Evolutionary conservation across 2,329 filamentous ascomycete genomes (phyloP), one percentile per base, ranked within the genome.

Genomic region (Neonectria coccinea): DNA sequence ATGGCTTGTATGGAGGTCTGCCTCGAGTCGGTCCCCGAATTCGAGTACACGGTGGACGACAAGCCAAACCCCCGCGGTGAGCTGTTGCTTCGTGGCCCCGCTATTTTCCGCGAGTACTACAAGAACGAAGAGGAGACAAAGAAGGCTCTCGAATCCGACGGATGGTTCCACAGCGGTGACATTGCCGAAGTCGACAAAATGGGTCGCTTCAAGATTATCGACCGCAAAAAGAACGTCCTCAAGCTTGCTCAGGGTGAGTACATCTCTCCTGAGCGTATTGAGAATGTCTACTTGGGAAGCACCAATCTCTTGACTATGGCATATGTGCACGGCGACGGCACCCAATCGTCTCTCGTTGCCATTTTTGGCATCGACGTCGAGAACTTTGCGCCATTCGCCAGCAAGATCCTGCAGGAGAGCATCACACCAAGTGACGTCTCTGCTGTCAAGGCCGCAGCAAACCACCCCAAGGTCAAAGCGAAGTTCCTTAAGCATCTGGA

Each of bases 241-340:
- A 99, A 99, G 86, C 88, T 99, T 60, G 91, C 95, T 0, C 96
- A 99, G 80, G 96, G 96, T 78, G 96, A 99, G 82, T 99, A 99
- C 81, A 93, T 99, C 74, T 97, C 94, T 1, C 96, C 96, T 14
- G 96, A 99, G 82, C 92, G 94, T 62, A 93, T 99, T 76, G 96
- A 99, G 84, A 97, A 97, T 78, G 91, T 97, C 39, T 97, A 94
- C 79, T 85, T 97, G 67, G 93, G 92, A 67, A 94, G 91, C 81
- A 90, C 90, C 67, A 91, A 88, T 69, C 89, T 94, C 71, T 82
- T 98, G 27, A 87, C 89, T 22, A 91, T 91, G 75, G 94, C 91
- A 3, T 97, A 93, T 76, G 92, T 98, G 27, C 95, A 99, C 80
- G 96, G 96, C 44, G 95, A 98, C 77, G 89, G 89, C 66, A 86